These are phyloP conservation scores for Leucocoprinus sp. DNA, from an alignment of 768 basidiomycete genomes.

Conservation along the genomic window DNA sequence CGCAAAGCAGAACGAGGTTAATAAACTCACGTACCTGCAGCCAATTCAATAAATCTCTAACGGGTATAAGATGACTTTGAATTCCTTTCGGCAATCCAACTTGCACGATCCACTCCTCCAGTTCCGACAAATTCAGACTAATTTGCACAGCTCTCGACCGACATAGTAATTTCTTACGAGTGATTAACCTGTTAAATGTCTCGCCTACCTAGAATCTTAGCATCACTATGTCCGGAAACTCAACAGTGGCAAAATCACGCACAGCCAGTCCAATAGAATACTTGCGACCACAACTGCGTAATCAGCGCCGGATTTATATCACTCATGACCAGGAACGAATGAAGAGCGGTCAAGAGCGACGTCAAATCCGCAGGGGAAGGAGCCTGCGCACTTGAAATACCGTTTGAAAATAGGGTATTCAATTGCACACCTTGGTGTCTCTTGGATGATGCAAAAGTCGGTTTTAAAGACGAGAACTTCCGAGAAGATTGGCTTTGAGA, in stretches of 20 bases:
- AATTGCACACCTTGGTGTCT: conserved; percentile 37
- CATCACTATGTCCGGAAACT: neutral
- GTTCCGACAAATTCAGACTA: conserved; percentile 69
- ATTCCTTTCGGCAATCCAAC: conserved; percentile 77
- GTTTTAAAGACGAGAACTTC: conserved; percentile 55
- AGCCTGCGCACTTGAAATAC: conserved; percentile 27
- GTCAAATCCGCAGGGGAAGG: conserved; percentile 53
- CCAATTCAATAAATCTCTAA: conserved; percentile 80
- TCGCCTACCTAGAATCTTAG: conserved; percentile 44
- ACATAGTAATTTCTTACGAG: conserved; percentile 93
- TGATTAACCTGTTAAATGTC: conserved; percentile 76
- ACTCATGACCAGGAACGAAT: conserved; percentile 75
- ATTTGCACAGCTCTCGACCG: conserved; percentile 87
- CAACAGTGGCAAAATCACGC: conserved; percentile 24
- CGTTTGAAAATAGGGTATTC: conserved; percentile 39
- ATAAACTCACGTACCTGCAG: conserved; percentile 48
- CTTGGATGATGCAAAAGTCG: conserved; percentile 46
- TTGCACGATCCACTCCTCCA: conserved; percentile 89
- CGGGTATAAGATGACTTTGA: conserved; percentile 72
- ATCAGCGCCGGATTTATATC: conserved; percentile 86
- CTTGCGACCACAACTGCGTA: conserved; percentile 91
- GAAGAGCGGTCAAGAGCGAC: conserved; percentile 75
- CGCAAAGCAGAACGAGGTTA: neutral
- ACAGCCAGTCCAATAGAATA: conserved; percentile 98
- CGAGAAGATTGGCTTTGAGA: conserved; percentile 35